Conservation (phyloP, 305 asterid genomes). For the Solanum hybrid region DNA sequence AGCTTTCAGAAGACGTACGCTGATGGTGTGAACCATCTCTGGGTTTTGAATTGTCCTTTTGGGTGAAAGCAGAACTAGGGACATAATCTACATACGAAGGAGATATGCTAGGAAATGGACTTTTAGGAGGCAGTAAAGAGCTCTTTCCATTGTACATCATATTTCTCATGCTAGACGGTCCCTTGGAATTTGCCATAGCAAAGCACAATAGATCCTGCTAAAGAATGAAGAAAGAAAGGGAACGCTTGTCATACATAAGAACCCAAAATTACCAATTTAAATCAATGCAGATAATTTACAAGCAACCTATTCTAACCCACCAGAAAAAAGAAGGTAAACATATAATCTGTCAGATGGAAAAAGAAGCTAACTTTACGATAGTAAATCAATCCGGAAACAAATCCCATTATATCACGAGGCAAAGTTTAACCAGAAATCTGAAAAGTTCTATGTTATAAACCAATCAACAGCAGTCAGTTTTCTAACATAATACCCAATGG, state of each 20-base stretch:
- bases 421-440: background rate
- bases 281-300: background rate
- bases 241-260: background rate
- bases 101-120: constrained; percentile 50
- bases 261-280: background rate
- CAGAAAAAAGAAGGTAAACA: background rate
- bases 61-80: constrained; percentile 28
- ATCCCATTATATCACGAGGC: background rate
- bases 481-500: background rate
- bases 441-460: background rate
- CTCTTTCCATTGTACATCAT: constrained; percentile 18
- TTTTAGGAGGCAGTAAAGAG: constrained; percentile 51
- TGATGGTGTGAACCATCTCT: constrained; percentile 48
- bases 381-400: background rate
- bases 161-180: constrained; percentile 37
- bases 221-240: background rate
- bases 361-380: background rate
- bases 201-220: constrained; percentile 23
- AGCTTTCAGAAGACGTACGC: constrained; percentile 57
- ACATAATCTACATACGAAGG: constrained; percentile 38
- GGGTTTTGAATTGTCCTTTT: constrained; percentile 24
- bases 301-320: background rate
- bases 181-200: constrained; percentile 43
- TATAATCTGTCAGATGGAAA: background rate
- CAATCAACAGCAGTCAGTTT: background rate